These are phyloP conservation scores for Pseudotsuga menziesii DNA, from an alignment of 75 land plant genomes.

Conservation along the genomic window DNA sequence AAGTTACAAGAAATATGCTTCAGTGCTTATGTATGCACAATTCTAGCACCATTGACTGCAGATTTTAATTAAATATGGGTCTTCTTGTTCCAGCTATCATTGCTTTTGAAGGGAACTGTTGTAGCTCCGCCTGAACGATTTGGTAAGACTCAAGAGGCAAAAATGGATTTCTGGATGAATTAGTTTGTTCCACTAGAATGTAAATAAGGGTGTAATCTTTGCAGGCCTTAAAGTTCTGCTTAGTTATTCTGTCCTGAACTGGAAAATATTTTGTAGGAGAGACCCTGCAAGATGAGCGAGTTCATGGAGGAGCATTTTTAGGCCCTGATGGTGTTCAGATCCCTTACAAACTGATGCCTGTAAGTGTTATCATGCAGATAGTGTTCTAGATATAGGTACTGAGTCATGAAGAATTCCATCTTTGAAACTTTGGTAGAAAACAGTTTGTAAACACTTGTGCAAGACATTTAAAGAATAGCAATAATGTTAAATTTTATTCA, in stretches of 20 bases:
- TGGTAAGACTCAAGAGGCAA: constrained; percentile 62
- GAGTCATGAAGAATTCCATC: background rate
- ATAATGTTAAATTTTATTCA: too few relatives aligned
- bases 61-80: constrained; percentile 1
- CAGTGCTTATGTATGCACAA: background rate
- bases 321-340: constrained; percentile 78
- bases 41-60: background rate
- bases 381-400: background rate
- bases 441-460: too few relatives aligned
- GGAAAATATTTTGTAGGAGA: constrained; percentile 52
- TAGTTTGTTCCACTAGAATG: background rate
- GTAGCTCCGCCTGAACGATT: constrained; percentile 97
- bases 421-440: too few relatives aligned
- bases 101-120: constrained; percentile 89
- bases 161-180: background rate
- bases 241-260: background rate
- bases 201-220: background rate
- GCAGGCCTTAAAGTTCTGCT: background rate
- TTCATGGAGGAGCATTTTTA: constrained; percentile 81
- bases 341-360: constrained; percentile 90
- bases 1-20: background rate
- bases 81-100: constrained; percentile 59
- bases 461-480: too few relatives aligned
- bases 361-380: constrained; percentile 22
- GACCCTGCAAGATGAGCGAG: constrained; percentile 91